Base-by-base conservation (phyloP, 805 yeast species). In the Yueomyces sp. region DNA sequence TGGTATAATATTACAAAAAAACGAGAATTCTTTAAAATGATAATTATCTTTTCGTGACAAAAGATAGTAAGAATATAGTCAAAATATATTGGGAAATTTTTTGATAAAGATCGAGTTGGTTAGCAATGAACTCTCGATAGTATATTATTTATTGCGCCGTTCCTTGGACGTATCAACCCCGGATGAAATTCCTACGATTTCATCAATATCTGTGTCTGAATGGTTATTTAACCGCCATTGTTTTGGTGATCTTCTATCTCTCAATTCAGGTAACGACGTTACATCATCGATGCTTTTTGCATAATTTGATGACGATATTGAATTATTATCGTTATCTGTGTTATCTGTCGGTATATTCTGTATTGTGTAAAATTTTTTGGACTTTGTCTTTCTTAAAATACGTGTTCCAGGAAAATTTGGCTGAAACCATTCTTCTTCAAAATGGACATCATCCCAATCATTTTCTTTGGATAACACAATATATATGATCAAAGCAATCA, bases 391-490 rank as follows among this genome's bases (percentile, higher is more conserved):
- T 11, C 11, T 31, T 31, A 31, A 31, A 31, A 31, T 31, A 8
- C 11, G 7, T 8, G 34, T 7, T 7, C 34, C 34, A 7, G n/a
- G 5, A 34, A 34, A 34, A 34, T 34, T 34, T 9, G n/a, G 5
- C 12, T 34, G 37, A 2, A 39, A 12, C 45, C 43, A 40, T 19
- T 30, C 39, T 26, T 40, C 37, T 3, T 26, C 34, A 6, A 37
- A 28, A 11, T 12, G 37, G 8, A 27, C 40, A 28, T 43, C 45
- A 27, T 43, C 43, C 9, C 40, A 9, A 19, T 37, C 31, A 11
- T 36, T 19, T 4, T 43, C 45, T 40, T 38, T 40, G 28, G 28
- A 28, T 29, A 43, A 37, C 4, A 43, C 32, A 6, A 41, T 28
- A 11, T 27, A 37, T n/a, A 38, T 7, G 4, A 43, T 36, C 28